Conservation (phyloP, 1,284 basidiomycete genomes). For the Boletus semigastroideus region DNA sequence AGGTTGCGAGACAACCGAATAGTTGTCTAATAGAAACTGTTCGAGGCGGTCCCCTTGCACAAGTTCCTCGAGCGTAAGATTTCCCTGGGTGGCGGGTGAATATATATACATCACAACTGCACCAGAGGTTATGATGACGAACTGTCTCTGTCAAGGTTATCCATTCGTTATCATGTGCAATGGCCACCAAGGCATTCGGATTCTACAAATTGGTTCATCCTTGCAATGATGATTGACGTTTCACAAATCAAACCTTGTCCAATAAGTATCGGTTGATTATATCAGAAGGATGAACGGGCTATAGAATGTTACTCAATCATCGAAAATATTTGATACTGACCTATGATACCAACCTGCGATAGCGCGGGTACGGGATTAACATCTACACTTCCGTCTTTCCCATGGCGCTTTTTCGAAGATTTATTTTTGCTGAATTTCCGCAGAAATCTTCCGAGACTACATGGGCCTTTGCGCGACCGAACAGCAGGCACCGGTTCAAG, state of each 20-base stretch:
- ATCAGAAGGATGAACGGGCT: slow-evolving; percentile 14
- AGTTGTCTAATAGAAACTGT: background rate
- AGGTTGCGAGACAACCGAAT: background rate
- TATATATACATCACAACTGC: background rate
- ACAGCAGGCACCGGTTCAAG: too few relatives aligned
- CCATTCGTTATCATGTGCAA: slow-evolving; percentile 9
- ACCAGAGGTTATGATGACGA: background rate
- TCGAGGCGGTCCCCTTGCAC: background rate
- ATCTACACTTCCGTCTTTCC: too few relatives aligned
- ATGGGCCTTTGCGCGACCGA: too few relatives aligned
- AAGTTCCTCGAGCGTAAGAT: background rate
- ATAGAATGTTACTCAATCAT: background rate
- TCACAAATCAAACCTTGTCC: slow-evolving; percentile 2
- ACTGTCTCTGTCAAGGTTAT: background rate
- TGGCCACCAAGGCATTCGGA: background rate
- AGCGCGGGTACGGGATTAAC: background rate
- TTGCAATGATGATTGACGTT: background rate
- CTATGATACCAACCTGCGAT: slow-evolving; percentile 3
- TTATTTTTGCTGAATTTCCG: too few relatives aligned
- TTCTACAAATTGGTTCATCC: background rate
- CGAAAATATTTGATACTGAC: background rate
- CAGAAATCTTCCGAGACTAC: too few relatives aligned
- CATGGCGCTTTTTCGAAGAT: too few relatives aligned
- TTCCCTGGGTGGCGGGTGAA: background rate
- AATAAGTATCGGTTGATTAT: slow-evolving; percentile 4